Base-by-base conservation (phyloP, 768 basidiomycete species). In the Kwoniella sp. region DNA sequence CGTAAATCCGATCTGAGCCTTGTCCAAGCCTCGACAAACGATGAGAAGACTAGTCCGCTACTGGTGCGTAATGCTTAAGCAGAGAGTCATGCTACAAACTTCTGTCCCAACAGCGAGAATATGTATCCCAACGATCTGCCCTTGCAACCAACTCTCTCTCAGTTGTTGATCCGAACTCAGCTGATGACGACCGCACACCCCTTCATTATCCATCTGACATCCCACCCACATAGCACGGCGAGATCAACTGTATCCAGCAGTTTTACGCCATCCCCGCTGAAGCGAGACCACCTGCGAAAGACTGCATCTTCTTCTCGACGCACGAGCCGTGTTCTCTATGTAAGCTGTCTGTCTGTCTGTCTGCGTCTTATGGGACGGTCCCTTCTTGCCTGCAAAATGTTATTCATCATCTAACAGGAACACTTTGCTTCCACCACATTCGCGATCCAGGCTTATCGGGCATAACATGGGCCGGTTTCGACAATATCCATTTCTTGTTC, bases 241-340 rank as follows among this genome's bases (percentile, higher is more conserved):
- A 76, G 65, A 71, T 74, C 47, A 66, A 67, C 50, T 66, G 65
- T 34, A 74, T 76, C 31, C 69, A 74, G 53, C 62, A 73, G 34
- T 76, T 74, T 58, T 76, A 67, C 50, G 47, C 50, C 12, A 4
- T 74, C 13, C 68, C 69, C 8, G 13, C 37, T 15, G 65, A 53
- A 2, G 4, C 28, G 1, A 51, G 74, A 20, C 76, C 76, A 2
- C 34, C 41, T 4, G 56, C 71, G 1, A 67, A 67, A 58, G 69
- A 73, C 53, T 73, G 70, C 58, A 50, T 78, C 58, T 78, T 78
- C 61, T 71, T 71, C 58, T 66, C 73, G 1, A 76, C 76, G 4
- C 76, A 78, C 58, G 76, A 78, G 57, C 76, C 76, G 12, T 78
- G 76, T 61, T 70, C 68, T 0, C 63, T 76, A 15, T 78, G 74